Conservation (phyloP, 176 grass and related monocot genomes). For the Avena sativa region DNA sequence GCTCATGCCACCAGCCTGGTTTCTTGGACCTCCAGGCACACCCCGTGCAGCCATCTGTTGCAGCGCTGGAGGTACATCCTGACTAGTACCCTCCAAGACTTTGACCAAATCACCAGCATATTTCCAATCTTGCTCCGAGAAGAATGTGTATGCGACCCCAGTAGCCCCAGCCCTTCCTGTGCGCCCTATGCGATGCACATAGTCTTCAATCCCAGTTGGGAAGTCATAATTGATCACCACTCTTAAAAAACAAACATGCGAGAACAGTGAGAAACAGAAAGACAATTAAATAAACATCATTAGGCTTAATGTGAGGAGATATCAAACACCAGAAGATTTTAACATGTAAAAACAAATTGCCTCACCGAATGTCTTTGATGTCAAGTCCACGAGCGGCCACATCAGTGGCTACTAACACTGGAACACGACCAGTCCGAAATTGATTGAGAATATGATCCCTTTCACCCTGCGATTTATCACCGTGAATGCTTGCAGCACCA, state of each 20-base stretch:
- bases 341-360: constrained; percentile 30
- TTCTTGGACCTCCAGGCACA: constrained; percentile 52
- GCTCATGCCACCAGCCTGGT: constrained; percentile 56
- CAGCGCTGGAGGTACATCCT: constrained; percentile 86
- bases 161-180: constrained; percentile 95
- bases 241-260: constrained; percentile 53
- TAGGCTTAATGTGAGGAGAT: constrained; percentile 4
- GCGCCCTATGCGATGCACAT: constrained; percentile 94
- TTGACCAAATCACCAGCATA: constrained; percentile 91
- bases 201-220: constrained; percentile 91
- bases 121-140: constrained; percentile 91
- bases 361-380: constrained; percentile 92
- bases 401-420: constrained; percentile 97
- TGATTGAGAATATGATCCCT: constrained; percentile 91
- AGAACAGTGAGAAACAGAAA: constrained; percentile 33
- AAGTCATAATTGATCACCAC: constrained; percentile 99
- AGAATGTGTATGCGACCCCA: constrained; percentile 87
- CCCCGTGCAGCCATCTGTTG: constrained; percentile 72
- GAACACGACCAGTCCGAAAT: constrained; percentile 78
- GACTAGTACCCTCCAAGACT: constrained; percentile 91
- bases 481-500: constrained; percentile 85
- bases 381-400: constrained; percentile 97
- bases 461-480: constrained; percentile 91
- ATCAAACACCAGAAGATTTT: constrained; percentile 32
- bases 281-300: constrained; percentile 8